phyloP scores from a whole-genome alignment of 2,329 filamentous ascomycete species.

The Calonectria hongkongensis region DNA sequence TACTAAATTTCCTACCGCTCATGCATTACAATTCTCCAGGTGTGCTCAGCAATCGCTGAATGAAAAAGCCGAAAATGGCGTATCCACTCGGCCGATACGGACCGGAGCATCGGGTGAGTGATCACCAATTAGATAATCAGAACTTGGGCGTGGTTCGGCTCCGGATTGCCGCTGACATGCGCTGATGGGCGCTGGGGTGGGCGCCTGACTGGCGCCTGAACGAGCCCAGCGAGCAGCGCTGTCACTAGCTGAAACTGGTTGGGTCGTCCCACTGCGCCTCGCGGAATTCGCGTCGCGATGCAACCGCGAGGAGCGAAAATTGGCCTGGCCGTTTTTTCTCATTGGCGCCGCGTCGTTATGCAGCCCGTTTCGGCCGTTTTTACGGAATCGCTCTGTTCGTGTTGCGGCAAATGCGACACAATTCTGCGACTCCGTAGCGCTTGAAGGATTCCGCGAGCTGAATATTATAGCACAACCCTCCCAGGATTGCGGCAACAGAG shows the following conservation, averaged over 20 bases:
- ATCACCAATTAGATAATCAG: neutral
- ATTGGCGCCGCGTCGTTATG: neutral
- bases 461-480: neutral
- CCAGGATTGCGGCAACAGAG: constrained; percentile 2
- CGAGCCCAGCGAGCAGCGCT: neutral
- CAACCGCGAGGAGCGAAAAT: constrained; percentile 14
- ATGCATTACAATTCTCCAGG: neutral
- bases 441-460: neutral
- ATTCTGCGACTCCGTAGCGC: neutral
- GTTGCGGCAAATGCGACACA: neutral
- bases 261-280: neutral
- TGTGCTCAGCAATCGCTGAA: neutral
- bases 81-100: constrained; percentile 29
- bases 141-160: neutral
- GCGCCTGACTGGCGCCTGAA: neutral
- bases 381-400: neutral
- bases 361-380: neutral
- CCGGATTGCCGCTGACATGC: constrained; percentile 10
- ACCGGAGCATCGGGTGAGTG: neutral
- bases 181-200: neutral
- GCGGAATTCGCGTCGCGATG: constrained; percentile 14
- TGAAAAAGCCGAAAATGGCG: constrained; percentile 10
- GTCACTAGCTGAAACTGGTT: neutral
- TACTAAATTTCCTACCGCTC: neutral
- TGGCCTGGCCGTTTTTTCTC: neutral